Evolutionary conservation across 1,284 basidiomycete species (phyloP).

Genomic region (Tilletia indica): DNA sequence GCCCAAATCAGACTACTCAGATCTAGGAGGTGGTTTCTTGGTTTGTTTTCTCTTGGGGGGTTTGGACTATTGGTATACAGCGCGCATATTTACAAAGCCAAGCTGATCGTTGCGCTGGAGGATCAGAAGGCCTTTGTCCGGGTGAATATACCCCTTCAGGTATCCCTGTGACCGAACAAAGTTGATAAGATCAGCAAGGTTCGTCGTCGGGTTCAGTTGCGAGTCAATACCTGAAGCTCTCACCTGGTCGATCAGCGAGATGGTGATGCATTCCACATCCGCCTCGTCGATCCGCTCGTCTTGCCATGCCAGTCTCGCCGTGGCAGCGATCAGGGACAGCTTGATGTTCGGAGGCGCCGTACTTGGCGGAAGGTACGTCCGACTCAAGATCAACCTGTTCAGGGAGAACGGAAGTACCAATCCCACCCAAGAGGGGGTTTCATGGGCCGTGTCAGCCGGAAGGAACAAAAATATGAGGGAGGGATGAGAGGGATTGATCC

Average conservation of each 20-base stretch:
- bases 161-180: constrained; percentile 46
- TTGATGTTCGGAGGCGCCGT: constrained; percentile 34
- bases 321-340: constrained; percentile 42
- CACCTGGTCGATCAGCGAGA: constrained; percentile 57
- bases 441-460: too few species aligned
- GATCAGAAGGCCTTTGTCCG: constrained; percentile 55
- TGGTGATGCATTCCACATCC: constrained; percentile 57
- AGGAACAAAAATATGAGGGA: neutral
- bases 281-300: constrained; percentile 50
- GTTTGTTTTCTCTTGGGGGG: neutral
- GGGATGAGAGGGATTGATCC: neutral
- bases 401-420: neutral
- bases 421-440: neutral
- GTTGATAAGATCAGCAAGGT: neutral
- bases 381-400: constrained; percentile 8
- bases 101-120: constrained; percentile 53
- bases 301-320: constrained; percentile 53
- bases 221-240: constrained; percentile 1
- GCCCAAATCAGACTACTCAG: too few species aligned
- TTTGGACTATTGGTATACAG: constrained; percentile 29
- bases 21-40: neutral
- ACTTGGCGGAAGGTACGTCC: constrained; percentile 32
- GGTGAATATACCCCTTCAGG: constrained; percentile 58
- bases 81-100: constrained; percentile 54
- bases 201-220: neutral